Conservation (phyloP, 73 alveolate species). For the Durusdinium trenchii region DNA sequence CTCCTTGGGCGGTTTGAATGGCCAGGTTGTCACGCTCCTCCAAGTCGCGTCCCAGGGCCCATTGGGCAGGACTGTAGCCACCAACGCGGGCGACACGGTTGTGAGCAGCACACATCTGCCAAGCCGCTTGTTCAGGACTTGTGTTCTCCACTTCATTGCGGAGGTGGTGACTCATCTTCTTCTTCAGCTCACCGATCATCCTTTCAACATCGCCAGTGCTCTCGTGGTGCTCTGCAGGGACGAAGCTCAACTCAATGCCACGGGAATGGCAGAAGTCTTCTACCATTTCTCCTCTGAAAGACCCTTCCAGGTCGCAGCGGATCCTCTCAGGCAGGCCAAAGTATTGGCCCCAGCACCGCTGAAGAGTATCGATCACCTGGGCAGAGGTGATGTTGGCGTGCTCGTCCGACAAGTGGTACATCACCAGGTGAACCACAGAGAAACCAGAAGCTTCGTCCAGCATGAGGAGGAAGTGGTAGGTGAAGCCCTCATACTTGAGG, state of each 20-base stretch:
- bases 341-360: background rate
- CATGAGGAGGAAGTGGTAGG: slow-evolving; percentile 4
- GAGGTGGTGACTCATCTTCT: background rate
- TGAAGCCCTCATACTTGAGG: background rate
- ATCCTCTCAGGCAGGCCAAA: background rate
- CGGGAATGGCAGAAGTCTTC: background rate
- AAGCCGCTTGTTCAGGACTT: background rate
- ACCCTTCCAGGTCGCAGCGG: background rate
- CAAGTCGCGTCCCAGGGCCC: slow-evolving; percentile 8
- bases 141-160: background rate
- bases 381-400: background rate
- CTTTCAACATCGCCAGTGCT: background rate
- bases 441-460: slow-evolving; percentile 28
- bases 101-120: background rate
- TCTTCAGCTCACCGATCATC: background rate
- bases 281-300: background rate
- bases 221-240: slow-evolving; percentile 9
- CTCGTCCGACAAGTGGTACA: background rate
- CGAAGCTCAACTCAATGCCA: background rate
- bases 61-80: slow-evolving; percentile 3
- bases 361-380: background rate
- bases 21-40: slow-evolving; percentile 26
- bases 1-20: background rate
- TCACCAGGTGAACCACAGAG: background rate
- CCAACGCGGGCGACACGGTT: slow-evolving; percentile 15